Evolutionary conservation across 1,284 basidiomycete genomes (phyloP).

Genomic region (Leccinum fuscescens): DNA sequence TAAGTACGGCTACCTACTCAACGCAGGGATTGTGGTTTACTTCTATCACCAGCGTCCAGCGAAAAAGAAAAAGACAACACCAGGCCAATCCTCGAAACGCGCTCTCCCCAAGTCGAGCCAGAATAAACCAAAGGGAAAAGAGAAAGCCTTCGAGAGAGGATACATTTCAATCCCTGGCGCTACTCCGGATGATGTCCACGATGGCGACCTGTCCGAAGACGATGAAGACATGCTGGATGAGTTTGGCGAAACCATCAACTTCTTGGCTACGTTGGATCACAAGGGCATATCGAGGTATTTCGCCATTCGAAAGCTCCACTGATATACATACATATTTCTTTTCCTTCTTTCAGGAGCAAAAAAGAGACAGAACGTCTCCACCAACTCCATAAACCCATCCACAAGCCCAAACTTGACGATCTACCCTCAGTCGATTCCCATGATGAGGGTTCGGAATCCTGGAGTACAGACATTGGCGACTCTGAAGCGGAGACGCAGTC

Average conservation of each 20-base stretch:
- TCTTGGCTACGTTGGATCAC: conserved; percentile 63
- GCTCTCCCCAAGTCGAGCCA: conserved; percentile 21
- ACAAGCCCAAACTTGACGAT: conserved; percentile 48
- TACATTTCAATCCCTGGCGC: conserved; percentile 61
- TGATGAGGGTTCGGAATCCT: conserved; percentile 55
- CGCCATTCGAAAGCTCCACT: neutral
- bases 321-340: neutral
- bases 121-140: conserved; percentile 50
- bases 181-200: conserved; percentile 39
- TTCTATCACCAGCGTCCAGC: conserved; percentile 33
- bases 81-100: conserved; percentile 17
- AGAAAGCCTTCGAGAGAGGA: conserved; percentile 55
- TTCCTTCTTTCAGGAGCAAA: conserved; percentile 62
- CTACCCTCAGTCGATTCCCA: conserved; percentile 66
- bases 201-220: conserved; percentile 58
- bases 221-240: conserved; percentile 60
- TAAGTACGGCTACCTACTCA: conserved; percentile 18
- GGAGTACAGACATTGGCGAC: conserved; percentile 48
- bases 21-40: conserved; percentile 2
- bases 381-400: conserved; percentile 58
- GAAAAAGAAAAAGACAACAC: conserved; percentile 48
- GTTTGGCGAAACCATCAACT: conserved; percentile 54
- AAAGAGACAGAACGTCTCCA: conserved; percentile 67
- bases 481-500: conserved; percentile 31
- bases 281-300: conserved; percentile 70